Percentiles rank a stretch among this genome's conserved stretches.
Conservation (phyloP, 1,284 basidiomycete species). For the Fomitopsis schrenkii region DNA sequence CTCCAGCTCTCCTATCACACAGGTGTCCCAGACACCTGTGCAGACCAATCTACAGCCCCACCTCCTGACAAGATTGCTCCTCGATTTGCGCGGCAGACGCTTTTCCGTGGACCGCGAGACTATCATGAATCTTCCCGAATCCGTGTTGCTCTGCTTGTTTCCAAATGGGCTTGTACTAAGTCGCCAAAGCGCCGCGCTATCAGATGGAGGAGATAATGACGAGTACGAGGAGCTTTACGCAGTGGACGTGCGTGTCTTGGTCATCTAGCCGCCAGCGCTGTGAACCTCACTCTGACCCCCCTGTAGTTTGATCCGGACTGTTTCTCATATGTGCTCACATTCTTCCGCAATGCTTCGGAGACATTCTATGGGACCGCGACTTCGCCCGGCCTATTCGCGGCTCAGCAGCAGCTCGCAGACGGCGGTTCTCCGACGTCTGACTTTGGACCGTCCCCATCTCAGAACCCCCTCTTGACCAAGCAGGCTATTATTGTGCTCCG, state of each 20-base stretch:
- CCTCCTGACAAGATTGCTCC: slow-evolving; percentile 80
- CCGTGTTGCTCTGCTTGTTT: slow-evolving; percentile 93
- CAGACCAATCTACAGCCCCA: slow-evolving; percentile 76
- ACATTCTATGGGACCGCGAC: slow-evolving; percentile 88
- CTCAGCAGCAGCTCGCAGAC: slow-evolving; percentile 77
- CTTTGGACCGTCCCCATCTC: slow-evolving; percentile 59
- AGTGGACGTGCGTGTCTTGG: slow-evolving; percentile 76
- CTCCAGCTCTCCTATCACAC: slow-evolving; percentile 78
- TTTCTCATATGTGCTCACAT: slow-evolving; percentile 88
- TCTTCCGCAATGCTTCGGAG: slow-evolving; percentile 87
- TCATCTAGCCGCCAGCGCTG: slow-evolving; percentile 12
- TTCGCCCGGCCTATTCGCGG: slow-evolving; percentile 69
- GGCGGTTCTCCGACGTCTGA: slow-evolving; percentile 52
- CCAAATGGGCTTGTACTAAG: slow-evolving; percentile 96
- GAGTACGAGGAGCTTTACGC: slow-evolving; percentile 94
- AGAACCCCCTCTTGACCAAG: slow-evolving; percentile 92
- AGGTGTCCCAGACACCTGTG: slow-evolving; percentile 74
- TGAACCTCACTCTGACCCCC: slow-evolving; percentile 10
- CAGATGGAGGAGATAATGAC: slow-evolving; percentile 73
- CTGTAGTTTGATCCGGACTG: slow-evolving; percentile 93
- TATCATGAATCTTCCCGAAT: slow-evolving; percentile 98
- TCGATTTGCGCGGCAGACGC: slow-evolving; percentile 88
- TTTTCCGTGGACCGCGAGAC: slow-evolving; percentile 97
- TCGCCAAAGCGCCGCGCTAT: slow-evolving; percentile 73
- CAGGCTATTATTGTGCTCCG: slow-evolving; percentile 98